Evolutionary conservation across 2,329 filamentous ascomycete genomes (phyloP), one percentile per base, ranked within the genome.

Genomic region (Akanthomyces uredinophilus): DNA sequence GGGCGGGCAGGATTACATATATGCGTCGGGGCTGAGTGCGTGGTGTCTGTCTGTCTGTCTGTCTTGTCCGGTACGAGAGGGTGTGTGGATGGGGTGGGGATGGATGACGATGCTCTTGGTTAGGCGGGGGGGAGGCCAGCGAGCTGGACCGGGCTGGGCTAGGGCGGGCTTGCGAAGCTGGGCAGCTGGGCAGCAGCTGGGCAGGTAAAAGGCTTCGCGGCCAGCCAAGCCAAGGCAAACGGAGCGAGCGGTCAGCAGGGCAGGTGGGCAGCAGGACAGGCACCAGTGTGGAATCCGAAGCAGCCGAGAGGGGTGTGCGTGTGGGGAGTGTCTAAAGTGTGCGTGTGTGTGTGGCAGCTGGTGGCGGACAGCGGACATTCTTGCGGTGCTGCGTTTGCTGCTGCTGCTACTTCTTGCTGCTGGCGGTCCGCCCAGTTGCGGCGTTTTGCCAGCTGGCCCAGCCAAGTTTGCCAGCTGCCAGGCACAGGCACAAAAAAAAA

Each of bases 41-140:
- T 60, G 35, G 56, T 51, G 47, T 50, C 32, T 39, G 51, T 56
- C 20, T 51, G 47, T 50, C 32, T 39, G 51, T 56, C 20, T 22
- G 29, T 46, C 37, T 43, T 35, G 27, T 22, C 2, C 41, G 46
- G 27, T 24, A 59, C 29, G 55, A 60, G 47, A 35, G 32, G 32
- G 29, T 29, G 29, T 52, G 50, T 20, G 32, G 50, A 11, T 52
- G 39, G 43, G 43, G 58, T 60, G 58, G 58, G 47, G 58, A 53
- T 46, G 58, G 58, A 60, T 60, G 58, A 60, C 58, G 58, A 60
- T 60, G 58, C 58, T 60, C 55, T 20, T 50, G 55, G 55, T 44
- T 50, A 32, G 41, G 20, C 41, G 41, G 41, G 39, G 27, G 55
- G 41, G 20, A 44, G n/a, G n/a, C n/a, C 43, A 27, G 39, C 27